Conservation (phyloP, 78 protist genomes). For the Polysphondylium violaceum region DNA sequence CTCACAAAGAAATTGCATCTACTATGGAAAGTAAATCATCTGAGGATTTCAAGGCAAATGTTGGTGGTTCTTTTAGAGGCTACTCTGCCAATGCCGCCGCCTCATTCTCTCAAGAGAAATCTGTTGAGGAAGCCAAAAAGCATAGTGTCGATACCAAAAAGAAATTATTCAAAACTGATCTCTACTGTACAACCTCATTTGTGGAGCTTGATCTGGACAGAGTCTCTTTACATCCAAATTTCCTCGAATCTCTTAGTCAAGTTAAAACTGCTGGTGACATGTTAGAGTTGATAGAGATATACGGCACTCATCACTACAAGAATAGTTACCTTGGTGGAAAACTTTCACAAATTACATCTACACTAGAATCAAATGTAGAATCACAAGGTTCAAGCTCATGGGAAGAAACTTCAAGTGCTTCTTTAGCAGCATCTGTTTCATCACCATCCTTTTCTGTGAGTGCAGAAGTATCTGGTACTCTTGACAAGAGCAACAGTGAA, state of each 20-base stretch:
- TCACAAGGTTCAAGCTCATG: background rate
- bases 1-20: too few species aligned
- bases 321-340: background rate
- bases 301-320: background rate
- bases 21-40: too few species aligned
- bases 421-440: background rate
- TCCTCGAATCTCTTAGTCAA: background rate
- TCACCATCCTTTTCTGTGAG: background rate
- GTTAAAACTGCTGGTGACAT: background rate
- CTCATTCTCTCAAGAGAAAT: background rate
- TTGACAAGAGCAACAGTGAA: background rate
- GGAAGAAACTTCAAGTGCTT: background rate
- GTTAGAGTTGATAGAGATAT: background rate
- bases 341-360: background rate
- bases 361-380: background rate
- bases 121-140: background rate
- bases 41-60: background rate
- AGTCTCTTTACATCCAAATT: background rate
- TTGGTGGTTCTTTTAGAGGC: background rate
- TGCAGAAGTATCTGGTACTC: background rate
- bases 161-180: background rate
- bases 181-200: background rate
- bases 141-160: background rate
- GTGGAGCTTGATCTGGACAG: background rate
- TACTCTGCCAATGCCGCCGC: background rate